Percentiles rank a stretch among this genome's conserved stretches.
phyloP scores from a whole-genome alignment of 768 basidiomycete genomes.

The Trametes punicea region DNA sequence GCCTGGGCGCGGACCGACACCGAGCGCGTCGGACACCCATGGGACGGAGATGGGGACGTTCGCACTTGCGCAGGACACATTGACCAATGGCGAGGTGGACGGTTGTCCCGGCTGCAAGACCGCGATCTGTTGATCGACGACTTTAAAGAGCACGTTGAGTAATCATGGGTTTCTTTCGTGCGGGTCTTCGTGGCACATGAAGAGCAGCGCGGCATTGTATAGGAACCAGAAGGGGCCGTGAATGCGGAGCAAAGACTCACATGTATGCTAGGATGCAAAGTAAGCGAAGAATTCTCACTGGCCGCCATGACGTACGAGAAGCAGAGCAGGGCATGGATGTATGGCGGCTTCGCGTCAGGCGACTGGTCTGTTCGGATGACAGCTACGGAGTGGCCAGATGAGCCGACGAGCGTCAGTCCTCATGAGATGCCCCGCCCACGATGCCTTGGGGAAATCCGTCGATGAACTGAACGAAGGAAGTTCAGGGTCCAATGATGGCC shows the following conservation, averaged over 20 bases:
- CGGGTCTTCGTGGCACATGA: neutral
- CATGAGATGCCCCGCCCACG: neutral
- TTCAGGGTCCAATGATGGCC: neutral
- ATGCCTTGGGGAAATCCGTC: neutral
- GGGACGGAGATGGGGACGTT: constrained; percentile 1
- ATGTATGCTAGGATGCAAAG: neutral
- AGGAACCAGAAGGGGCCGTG: constrained; percentile 11
- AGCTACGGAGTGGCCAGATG: constrained; percentile 1
- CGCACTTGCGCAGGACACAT: neutral
- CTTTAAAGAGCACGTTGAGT: neutral
- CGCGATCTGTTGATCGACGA: constrained; percentile 1
- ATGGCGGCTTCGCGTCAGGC: constrained; percentile 1
- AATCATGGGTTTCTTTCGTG: constrained; percentile 6
- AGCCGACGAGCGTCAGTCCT: neutral
- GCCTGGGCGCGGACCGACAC: constrained; percentile 13
- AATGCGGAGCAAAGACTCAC: constrained; percentile 9
- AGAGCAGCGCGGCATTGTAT: constrained; percentile 6
- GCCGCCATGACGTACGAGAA: constrained; percentile 11
- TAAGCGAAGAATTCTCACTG: neutral
- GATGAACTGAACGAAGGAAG: constrained; percentile 3
- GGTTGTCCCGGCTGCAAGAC: neutral
- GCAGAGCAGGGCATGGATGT: neutral
- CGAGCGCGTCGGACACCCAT: neutral
- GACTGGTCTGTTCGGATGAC: neutral
- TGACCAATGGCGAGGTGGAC: neutral